Evolutionary conservation across 169 alveolate species (phyloP).

Genomic region (Besnoitia besnoiti): DNA sequence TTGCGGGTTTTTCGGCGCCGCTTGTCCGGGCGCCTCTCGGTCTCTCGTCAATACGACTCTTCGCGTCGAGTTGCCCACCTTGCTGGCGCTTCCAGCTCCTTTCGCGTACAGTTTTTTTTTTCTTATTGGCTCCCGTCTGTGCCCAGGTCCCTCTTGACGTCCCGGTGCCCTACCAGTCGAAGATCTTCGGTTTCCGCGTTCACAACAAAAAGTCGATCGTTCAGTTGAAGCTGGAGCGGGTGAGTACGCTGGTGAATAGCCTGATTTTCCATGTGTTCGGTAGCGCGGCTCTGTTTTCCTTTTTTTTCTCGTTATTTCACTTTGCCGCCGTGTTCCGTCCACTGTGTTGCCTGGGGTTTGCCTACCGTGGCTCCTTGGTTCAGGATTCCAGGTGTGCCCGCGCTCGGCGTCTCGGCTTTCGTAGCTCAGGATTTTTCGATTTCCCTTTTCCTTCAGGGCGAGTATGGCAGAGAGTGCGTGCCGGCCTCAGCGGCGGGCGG

Average conservation of each 20-base stretch:
- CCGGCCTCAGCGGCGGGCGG: background rate
- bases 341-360: background rate
- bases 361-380: too few relatives aligned
- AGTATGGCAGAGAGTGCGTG: background rate
- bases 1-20: too few relatives aligned
- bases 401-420: too few relatives aligned
- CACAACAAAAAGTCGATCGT: conserved; percentile 30
- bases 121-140: background rate
- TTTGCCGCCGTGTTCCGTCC: background rate
- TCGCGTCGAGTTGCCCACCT: background rate
- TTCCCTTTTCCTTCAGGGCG: background rate
- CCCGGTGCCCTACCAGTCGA: conserved; percentile 58
- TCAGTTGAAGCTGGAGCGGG: conserved; percentile 48
- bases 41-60: too few relatives aligned
- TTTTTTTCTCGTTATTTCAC: background rate
- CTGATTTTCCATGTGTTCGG: background rate
- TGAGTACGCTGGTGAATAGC: background rate
- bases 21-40: too few relatives aligned
- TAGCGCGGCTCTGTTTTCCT: background rate
- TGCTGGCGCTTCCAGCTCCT: background rate
- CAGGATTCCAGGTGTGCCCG: too few relatives aligned
- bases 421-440: background rate
- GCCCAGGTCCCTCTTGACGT: conserved; percentile 48
- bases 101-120: background rate
- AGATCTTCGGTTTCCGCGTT: conserved; percentile 54